Base-by-base conservation (phyloP, 345 rosid genomes). In the Brassica carinata region DNA sequence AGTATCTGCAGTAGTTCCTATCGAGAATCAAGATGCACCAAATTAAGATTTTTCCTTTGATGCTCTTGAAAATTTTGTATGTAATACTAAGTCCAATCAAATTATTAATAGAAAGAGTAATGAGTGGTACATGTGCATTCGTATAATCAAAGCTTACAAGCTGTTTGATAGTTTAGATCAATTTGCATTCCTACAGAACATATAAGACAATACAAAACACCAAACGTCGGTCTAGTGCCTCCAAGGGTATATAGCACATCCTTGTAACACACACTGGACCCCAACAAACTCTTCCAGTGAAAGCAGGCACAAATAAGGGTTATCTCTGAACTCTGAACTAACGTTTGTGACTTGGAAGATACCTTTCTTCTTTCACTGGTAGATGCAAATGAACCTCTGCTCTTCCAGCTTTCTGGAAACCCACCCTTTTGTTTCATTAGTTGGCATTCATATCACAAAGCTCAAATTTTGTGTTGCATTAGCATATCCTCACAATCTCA, bases 1-100 rank as follows among this genome's bases (percentile, higher is more conserved):
- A 79, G 75, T 59, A 51, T 67, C 73, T 73, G 68, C 77, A 40
- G 73, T 72, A n/a, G 58, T 53, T 53, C 58, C 58, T 5, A 53
- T 53, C 53, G 77, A 55, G 73, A 79, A 58, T 59, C 61, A 66
- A 72, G 73, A 66, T 43, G 68, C 61, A 72, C 33, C 72, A 72
- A 65, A 36, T 26, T 64, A 71, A 57, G 36, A 14, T 43, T 73
- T 53, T 19, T 23, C 18, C 57, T 53, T 53, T 78, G 26, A 6
- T 58, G 5, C 26, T 7, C 27, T 18, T 58, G 5, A 58, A 7
- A 17, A 18, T 19, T 38, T 30, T 64, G 67, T 62, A 27, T 62
- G 66, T 9, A 61, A 18, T 19, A 10, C 33, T 26, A 61, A 61
- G 3, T 62, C 17, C 17, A 27, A 26, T 10, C 34, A 62, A 62